Percentiles rank a stretch among this genome's conserved stretches.
Conservation (phyloP, 306 rosid genomes). For the Cicer judaicum region DNA sequence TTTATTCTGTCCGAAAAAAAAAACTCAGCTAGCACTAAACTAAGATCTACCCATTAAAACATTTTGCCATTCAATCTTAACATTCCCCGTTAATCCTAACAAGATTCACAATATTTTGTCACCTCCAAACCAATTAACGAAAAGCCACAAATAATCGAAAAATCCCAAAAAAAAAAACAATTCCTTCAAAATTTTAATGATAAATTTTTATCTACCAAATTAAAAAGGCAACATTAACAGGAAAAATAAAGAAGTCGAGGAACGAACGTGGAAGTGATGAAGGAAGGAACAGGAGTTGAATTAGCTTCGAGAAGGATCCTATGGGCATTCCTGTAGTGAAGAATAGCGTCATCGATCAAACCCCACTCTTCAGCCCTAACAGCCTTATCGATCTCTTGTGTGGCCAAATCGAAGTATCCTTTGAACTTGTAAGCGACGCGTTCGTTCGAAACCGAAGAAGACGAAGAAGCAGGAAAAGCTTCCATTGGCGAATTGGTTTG, state of each 20-base stretch:
- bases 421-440: conserved; percentile 92
- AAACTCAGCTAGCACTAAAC: conserved; percentile 10
- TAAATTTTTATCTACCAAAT: not conserved
- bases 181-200: not conserved
- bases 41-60: not conserved
- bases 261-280: conserved; percentile 65
- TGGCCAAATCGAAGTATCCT: conserved; percentile 87
- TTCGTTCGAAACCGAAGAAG: conserved; percentile 73
- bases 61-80: not conserved
- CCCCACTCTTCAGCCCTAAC: conserved; percentile 99
- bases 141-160: not conserved
- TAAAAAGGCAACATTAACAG: not conserved
- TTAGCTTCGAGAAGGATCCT: conserved; percentile 79
- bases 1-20: too few species aligned
- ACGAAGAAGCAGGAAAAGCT: conserved; percentile 49
- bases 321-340: conserved; percentile 75
- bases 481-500: conserved; percentile 65
- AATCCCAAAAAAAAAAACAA: not conserved
- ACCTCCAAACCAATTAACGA: not conserved
- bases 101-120: not conserved
- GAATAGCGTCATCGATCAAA: conserved; percentile 75
- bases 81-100: not conserved
- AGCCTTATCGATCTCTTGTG: conserved; percentile 86
- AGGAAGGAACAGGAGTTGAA: conserved; percentile 82
- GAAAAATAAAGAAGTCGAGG: not conserved